Base-by-base conservation (phyloP, 176 grass and related monocot genomes). In the Eremochloa ophiuroides region DNA sequence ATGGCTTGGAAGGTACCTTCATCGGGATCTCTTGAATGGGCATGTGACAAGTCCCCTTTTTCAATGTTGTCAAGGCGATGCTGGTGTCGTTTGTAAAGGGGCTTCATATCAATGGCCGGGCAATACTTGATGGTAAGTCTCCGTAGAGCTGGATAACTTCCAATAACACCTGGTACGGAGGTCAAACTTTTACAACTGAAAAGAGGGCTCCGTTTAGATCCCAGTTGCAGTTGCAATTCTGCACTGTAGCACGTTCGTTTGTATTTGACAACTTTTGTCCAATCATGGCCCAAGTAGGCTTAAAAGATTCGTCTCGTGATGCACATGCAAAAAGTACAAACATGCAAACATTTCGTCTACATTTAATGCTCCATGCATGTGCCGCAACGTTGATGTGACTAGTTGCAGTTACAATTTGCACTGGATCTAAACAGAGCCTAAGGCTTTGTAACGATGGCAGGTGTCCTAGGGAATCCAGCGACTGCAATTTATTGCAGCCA, bases 71-170 rank as follows among this genome's bases (percentile, higher is more conserved):
- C 23, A 0, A 65, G 31, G 6, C n/a, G n/a, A 5, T 83, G 23
- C 15, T 16, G 8, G 14, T 31, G 60, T 23, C 1, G 13, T 63
- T 62, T 23, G 35, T 74, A 83, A 65, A 83, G 30, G 2, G 81
- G 59, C 4, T 66, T 83, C 60, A 29, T 39, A 66, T 75, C 73
- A 2, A 75, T 65, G 59, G 27, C n/a, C 3, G 81, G 81, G 10
- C 81, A 83, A 14, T 66, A 53, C 30, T 0, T 0, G 2, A 83
- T 4, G 0, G 0, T 14, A 37, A 67, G 2, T 20, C 4, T 0
- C 46, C 0, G 33, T 15, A 84, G 82, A 65, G 12, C 62, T 23
- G 72, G 43, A 28, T 44, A 68, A 68, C 27, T 76, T 1, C 35
- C 62, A 47, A 1, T 2, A 33, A 0, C 1, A 58, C 82, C 31